Base-by-base conservation (phyloP, 1,139 yeast genomes). In the Yamadazyma triangularis region DNA sequence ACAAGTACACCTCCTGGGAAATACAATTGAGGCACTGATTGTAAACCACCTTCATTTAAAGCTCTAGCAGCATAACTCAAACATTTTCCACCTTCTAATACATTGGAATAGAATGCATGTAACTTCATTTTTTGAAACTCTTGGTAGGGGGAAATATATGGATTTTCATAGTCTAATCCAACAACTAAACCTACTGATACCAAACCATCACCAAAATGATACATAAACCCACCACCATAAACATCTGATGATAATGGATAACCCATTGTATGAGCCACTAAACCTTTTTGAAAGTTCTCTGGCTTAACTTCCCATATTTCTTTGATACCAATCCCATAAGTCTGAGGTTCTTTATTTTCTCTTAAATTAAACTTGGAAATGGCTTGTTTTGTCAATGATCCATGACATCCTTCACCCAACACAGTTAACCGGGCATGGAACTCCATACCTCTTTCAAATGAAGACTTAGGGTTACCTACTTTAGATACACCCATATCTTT, bases 301-400 rank as follows among this genome's bases (percentile, higher is more conserved):
- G 91, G 88, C 23, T 71, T 67, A n/a, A 91, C 95, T 56, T 89
- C 91, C 98, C 98, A 91, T 5, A 91, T 93, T 58, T 91, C 98
- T 57, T 91, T 91, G 37, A 91, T 74, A 20, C 98, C 98, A 24
- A 91, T 56, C 10, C 98, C 98, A 56, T 91, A 91, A 0, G 97
- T 88, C 60, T 91, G 98, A 4, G 83, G 79, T 39, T 80, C 78
- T 21, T 71, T 61, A 31, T 79, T 72, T 32, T 71, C 70, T 36
- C 96, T 72, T 34, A 91, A 64, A 27, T 79, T 68, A 56, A 61
- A 91, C 47, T 80, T 77, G 34, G 72, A 60, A 35, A 89, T 81
- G 1, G 77, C 79, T 48, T 83, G 76, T 53, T 91, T 89, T 8
- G 91, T 69, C 34, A 91, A 64, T 1, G 96, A 88, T 0, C 98